Evolutionary conservation across 2,329 filamentous ascomycete species (phyloP).

Genomic region (Fusarium succisae): DNA sequence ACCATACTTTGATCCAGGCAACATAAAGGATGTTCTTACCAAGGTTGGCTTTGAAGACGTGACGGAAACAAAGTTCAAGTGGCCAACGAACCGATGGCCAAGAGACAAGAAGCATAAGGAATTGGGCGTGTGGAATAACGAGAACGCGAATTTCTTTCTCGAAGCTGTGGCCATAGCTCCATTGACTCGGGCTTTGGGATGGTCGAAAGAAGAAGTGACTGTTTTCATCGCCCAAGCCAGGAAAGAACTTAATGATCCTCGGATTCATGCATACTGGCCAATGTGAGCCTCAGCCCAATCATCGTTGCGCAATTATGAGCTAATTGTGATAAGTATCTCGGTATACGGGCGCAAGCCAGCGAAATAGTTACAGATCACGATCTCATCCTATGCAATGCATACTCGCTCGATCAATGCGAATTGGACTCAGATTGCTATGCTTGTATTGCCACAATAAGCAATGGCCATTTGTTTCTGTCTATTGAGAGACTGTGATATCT

Average conservation of each 20-base stretch:
- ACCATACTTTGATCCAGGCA: neutral
- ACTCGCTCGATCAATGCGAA: neutral
- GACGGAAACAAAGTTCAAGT: neutral
- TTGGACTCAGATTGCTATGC: rapidly evolving
- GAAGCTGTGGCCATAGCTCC: conserved; percentile 9
- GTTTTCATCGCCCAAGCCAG: conserved; percentile 16
- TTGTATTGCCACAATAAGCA: neutral
- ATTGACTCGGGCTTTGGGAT: conserved; percentile 7
- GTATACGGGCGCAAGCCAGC: conserved; percentile 1
- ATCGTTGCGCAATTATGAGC: rapidly evolving
- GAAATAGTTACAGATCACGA: no score
- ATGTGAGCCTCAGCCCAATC: neutral
- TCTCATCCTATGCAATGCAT: no score
- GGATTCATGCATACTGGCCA: conserved; percentile 27
- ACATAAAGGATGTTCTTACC: neutral
- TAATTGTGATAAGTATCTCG: neutral
- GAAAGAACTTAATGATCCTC: conserved; percentile 7
- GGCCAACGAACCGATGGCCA: conserved; percentile 24
- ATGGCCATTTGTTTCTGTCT: neutral
- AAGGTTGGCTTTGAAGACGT: conserved; percentile 14
- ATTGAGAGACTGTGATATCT: neutral
- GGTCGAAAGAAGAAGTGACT: conserved; percentile 15
- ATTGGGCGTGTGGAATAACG: conserved; percentile 14
- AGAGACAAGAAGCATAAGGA: conserved; percentile 23
- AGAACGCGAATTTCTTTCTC: conserved; percentile 6